phyloP scores from a whole-genome alignment of 805 yeast species.

The Blastobotrys chiropterorum region DNA sequence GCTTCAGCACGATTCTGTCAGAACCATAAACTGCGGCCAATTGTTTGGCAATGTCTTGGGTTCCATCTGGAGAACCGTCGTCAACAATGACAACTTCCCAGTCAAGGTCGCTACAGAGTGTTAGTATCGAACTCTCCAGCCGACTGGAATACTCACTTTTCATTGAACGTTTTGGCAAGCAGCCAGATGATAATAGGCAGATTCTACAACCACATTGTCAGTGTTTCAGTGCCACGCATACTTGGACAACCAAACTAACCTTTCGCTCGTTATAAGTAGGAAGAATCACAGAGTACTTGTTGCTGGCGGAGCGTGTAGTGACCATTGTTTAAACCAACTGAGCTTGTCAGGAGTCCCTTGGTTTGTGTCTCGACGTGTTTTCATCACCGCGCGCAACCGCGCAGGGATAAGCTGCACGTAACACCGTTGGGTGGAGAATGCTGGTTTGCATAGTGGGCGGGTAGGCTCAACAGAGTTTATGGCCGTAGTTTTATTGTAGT shows the following conservation, averaged over 20 bases:
- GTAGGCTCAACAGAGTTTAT: too few relatives aligned
- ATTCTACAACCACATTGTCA: constrained; percentile 28
- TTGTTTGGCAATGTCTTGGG: constrained; percentile 61
- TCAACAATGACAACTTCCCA: constrained; percentile 79
- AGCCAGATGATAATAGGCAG: constrained; percentile 66
- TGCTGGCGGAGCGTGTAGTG: constrained; percentile 5
- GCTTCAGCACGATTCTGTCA: constrained; percentile 55
- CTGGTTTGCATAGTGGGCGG: too few relatives aligned
- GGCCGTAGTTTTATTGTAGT: too few relatives aligned
- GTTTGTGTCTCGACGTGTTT: too few relatives aligned
- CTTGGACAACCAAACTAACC: constrained; percentile 14
- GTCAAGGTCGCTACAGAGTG: constrained; percentile 47
- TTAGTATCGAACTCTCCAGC: too few relatives aligned
- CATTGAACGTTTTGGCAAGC: constrained; percentile 59
- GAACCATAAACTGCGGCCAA: constrained; percentile 43
- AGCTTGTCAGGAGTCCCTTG: too few relatives aligned
- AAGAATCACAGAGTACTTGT: constrained; percentile 66
- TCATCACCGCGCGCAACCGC: too few relatives aligned
- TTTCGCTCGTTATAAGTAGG: constrained; percentile 75
- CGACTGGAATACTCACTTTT: constrained; percentile 24
- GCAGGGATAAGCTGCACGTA: too few relatives aligned
- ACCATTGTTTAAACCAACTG: constrained; percentile 5
- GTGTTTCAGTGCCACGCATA: neutral
- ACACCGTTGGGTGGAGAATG: too few relatives aligned
- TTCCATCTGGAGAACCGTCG: constrained; percentile 77